Conservation (phyloP, 352 stramenopile species). For the Globisporangium lucens region DNA sequence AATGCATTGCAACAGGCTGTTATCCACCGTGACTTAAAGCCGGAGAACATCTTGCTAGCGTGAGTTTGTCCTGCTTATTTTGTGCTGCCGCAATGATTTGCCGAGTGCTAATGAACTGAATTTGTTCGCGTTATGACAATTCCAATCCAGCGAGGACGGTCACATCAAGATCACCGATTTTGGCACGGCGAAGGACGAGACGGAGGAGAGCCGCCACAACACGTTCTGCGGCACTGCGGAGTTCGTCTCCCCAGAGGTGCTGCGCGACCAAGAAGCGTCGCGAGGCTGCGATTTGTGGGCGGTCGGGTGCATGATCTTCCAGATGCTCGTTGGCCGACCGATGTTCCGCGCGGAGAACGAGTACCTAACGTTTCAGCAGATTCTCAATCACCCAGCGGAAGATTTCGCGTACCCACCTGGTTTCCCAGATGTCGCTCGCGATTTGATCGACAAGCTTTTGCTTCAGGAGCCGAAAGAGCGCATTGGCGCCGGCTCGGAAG, state of each 20-base stretch:
- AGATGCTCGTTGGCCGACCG: slow-evolving; percentile 80
- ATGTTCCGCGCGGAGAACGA: slow-evolving; percentile 90
- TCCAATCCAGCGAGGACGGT: slow-evolving; percentile 44
- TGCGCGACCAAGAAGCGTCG: slow-evolving; percentile 81
- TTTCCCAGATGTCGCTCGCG: slow-evolving; percentile 57
- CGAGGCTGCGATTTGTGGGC: slow-evolving; percentile 89
- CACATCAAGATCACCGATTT: slow-evolving; percentile 92
- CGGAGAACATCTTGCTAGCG: slow-evolving; percentile 87
- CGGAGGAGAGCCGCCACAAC: slow-evolving; percentile 77
- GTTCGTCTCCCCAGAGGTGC: slow-evolving; percentile 91
- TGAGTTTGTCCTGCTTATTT: slow-evolving; percentile 8
- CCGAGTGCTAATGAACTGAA: background rate
- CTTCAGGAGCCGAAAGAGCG: slow-evolving; percentile 68
- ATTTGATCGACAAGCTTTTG: slow-evolving; percentile 79
- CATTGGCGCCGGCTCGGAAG: slow-evolving; percentile 66
- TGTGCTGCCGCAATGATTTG: background rate
- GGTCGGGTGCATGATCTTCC: slow-evolving; percentile 89
- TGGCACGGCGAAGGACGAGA: slow-evolving; percentile 82
- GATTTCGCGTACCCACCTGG: slow-evolving; percentile 67
- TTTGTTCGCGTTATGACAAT: background rate
- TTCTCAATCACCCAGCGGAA: slow-evolving; percentile 80
- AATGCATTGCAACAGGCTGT: slow-evolving; percentile 52
- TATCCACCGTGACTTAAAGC: slow-evolving; percentile 96
- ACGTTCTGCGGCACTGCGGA: slow-evolving; percentile 91
- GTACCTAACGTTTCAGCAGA: slow-evolving; percentile 90